Conservation (phyloP, 805 yeast genomes). For the Nakazawaea ishiwadae region DNA sequence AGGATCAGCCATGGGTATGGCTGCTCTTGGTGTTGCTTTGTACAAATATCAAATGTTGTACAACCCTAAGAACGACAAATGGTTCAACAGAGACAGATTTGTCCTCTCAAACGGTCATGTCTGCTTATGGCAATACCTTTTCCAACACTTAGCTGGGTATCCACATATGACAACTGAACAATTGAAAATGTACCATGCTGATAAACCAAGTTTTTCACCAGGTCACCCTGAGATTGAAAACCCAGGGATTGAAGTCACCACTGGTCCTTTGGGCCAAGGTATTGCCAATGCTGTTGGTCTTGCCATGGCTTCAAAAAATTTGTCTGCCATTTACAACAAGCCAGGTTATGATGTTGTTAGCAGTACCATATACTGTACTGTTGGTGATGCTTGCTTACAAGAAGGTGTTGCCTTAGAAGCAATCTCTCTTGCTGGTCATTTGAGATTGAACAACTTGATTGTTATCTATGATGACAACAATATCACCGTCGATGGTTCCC, state of each 20-base stretch:
- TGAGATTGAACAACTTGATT: slow-evolving; percentile 30
- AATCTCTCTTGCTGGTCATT: slow-evolving; percentile 34
- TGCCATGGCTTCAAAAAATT: slow-evolving; percentile 32
- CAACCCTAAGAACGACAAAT: slow-evolving; percentile 26
- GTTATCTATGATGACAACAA: slow-evolving; percentile 34
- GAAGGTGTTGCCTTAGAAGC: slow-evolving; percentile 37
- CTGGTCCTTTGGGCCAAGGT: slow-evolving; percentile 41
- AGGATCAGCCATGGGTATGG: slow-evolving; percentile 37
- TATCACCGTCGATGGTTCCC: slow-evolving; percentile 32
- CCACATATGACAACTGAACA: slow-evolving; percentile 29
- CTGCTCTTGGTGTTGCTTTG: slow-evolving; percentile 31
- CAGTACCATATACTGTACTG: slow-evolving; percentile 28
- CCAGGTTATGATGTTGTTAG: slow-evolving; percentile 26
- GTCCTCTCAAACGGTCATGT: slow-evolving; percentile 34
- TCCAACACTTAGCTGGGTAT: slow-evolving; percentile 27
- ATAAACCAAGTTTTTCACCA: slow-evolving; percentile 25
- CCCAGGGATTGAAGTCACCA: slow-evolving; percentile 33
- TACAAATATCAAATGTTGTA: slow-evolving; percentile 29
- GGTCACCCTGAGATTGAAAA: slow-evolving; percentile 38
- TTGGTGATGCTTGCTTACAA: slow-evolving; percentile 37
- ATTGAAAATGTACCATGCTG: slow-evolving; percentile 28
- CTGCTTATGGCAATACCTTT: slow-evolving; percentile 28
- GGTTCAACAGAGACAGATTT: slow-evolving; percentile 33
- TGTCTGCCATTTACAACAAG: slow-evolving; percentile 29
- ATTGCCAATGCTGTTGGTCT: slow-evolving; percentile 34